Conservation (phyloP, 1,139 yeast genomes). For the Debaryomycetaceae sp. region DNA sequence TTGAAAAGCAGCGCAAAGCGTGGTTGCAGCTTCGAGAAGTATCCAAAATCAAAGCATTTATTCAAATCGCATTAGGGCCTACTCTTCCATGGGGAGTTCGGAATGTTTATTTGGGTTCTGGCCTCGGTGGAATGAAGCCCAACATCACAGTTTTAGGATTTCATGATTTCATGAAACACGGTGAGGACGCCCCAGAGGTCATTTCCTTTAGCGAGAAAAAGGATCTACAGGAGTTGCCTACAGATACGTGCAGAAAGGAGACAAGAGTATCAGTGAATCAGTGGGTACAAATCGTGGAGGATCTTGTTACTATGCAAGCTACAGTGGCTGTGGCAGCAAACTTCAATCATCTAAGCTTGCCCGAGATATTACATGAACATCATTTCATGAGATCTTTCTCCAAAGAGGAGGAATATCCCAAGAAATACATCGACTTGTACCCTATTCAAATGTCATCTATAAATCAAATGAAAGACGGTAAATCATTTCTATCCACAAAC, state of each 20-base stretch:
- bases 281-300: constrained; percentile 93
- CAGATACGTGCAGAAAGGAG: constrained; percentile 76
- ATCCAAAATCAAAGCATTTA: constrained; percentile 82
- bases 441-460: constrained; percentile 96
- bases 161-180: constrained; percentile 57
- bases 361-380: constrained; percentile 28
- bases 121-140: constrained; percentile 96
- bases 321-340: constrained; percentile 94
- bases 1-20: constrained; percentile 69
- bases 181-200: constrained; percentile 26
- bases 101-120: constrained; percentile 86
- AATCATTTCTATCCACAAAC: constrained; percentile 75
- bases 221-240: constrained; percentile 51
- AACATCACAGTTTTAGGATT: constrained; percentile 90
- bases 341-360: constrained; percentile 60
- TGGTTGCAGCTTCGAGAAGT: constrained; percentile 82
- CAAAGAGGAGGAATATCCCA: constrained; percentile 11
- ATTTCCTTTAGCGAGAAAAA: constrained; percentile 15
- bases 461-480: constrained; percentile 61
- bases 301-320: constrained; percentile 84
- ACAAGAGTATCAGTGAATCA: constrained; percentile 66
- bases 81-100: constrained; percentile 94
- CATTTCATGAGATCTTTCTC: constrained; percentile 17
- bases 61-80: constrained; percentile 87
- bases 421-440: constrained; percentile 73